phyloP scores from a whole-genome alignment of 345 rosid genomes.

The Populus simonii region DNA sequence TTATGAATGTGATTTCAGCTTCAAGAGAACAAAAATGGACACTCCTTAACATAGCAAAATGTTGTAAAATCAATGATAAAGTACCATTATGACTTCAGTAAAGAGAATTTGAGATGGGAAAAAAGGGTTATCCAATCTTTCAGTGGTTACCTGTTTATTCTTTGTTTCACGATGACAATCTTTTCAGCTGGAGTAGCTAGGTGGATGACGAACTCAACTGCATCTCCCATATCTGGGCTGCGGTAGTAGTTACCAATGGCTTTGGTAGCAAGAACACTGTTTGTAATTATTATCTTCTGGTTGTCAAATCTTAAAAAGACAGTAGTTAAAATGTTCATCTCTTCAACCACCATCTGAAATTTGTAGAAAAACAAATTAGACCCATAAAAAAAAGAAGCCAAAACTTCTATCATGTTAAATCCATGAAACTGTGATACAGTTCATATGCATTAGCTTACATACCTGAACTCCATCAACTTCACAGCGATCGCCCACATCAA shows the following conservation, averaged over 20 bases:
- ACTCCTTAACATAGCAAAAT: no score
- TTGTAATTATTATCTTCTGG: conserved; percentile 67
- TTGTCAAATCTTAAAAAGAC: conserved; percentile 70
- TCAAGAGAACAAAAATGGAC: neutral
- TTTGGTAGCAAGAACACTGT: conserved; percentile 47
- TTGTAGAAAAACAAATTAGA: neutral
- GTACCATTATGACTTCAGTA: neutral
- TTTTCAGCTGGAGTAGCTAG: conserved; percentile 57
- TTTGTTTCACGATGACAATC: conserved; percentile 48
- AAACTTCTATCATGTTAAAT: neutral
- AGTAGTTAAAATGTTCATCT: conserved; percentile 69
- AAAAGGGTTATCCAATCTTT: neutral
- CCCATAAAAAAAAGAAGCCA: neutral
- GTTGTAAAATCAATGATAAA: neutral
- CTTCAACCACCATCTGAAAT: conserved; percentile 78
- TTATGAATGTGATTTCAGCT: neutral
- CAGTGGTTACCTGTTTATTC: conserved; percentile 38
- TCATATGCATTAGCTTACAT: neutral
- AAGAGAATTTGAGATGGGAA: no score
- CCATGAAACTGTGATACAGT: neutral
- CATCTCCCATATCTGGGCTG: conserved; percentile 80
- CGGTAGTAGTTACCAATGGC: conserved; percentile 48
- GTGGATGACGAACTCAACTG: conserved; percentile 58
- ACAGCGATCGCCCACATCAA: conserved; percentile 33
- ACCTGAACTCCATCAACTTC: conserved; percentile 36